Base-by-base conservation (phyloP, 2,329 filamentous ascomycete species). In the Piedraia hortae region DNA sequence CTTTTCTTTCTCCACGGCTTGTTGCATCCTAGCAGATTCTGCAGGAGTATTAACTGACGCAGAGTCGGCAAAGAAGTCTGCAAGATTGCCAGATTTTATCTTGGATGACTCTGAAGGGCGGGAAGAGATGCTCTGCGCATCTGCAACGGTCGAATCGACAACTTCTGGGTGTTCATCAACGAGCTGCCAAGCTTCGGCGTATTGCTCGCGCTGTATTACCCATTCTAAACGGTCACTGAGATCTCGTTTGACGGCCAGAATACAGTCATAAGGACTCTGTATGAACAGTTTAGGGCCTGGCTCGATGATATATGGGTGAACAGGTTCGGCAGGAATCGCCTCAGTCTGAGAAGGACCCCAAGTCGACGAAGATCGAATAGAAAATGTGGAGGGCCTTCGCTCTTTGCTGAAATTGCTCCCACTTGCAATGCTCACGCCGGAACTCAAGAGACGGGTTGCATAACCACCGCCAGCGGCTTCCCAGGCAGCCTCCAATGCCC, bases 201-300 rank as follows among this genome's bases (percentile, higher is more conserved):
- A 90, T 29, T 69, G 66, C 23, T 73, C 60, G 28, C 69, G 74
- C 26, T 82, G 72, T 13, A 89, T 42, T 8, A 93, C 53, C 82
- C 82, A 97, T 5, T 57, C 52, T 11, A 93, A 51, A 37, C 89
- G 78, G 44, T 97, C 85, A 3, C 64, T 54, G 9, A 89, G 54
- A 37, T 90, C 80, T 33, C 85, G 59, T 40, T 80, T 80, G 2
- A 85, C 75, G 1, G 77, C 75, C 24, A 91, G 51, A n/a, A 93
- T 70, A 36, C 80, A 93, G 45, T 97, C 85, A 39, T 88, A 97
- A 0, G 85, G 85, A 35, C 78, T 91, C 37, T 90, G 78, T 18
- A 97, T 75, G 41, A 91, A 91, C 9, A 97, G 72, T 37, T 93
- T 73, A 32, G 68, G 53, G 4, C 67, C 66, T 16, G 56, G 51